Base-by-base conservation (phyloP, 2,329 filamentous ascomycete genomes). In the Colletotrichum sp. region DNA sequence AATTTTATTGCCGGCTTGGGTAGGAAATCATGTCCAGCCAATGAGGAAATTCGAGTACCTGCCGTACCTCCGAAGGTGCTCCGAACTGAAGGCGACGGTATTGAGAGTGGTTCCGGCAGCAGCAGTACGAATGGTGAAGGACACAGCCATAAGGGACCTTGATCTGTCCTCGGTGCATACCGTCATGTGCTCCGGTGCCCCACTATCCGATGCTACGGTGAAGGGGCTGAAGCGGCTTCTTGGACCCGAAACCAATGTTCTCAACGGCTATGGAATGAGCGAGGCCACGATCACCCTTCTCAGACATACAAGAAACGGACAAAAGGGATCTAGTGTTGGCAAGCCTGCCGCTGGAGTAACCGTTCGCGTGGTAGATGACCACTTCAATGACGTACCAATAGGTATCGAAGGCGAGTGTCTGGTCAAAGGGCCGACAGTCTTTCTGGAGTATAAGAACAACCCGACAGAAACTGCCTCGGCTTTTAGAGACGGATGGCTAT, bases 401-500 rank as follows among this genome's bases (percentile, higher is more conserved):
- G 55, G 55, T 1, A 18, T 18, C 16, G 55, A 59, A 26, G 55
- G 55, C 21, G 55, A 59, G 24, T 59, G 55, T 28, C 26, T 59
- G 4, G 55, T 59, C 13, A 59, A 28, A 28, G 55, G 21, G 24
- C 55, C 55, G 13, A 59, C 55, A 10, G 55, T 59, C 13, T 59
- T 59, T 12, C 3, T 59, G 55, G 55, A 28, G 16, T 59, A 59
- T 28, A 28, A 9, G 21, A 59, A 28, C 4, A 59, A 28, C 21
- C 55, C 24, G 21, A 28, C 7, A 28, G 55, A 59, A 21, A 59
- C 55, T 24, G 75, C 2, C 80, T 79, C 28, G 71, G 68, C 81
- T 1, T 81, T 81, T 55, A 72, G 79, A 63, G 79, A 80, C 10
- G 80, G 80, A 1, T 84, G 82, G 82, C 77, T 84, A 32, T 67